Conservation (phyloP, 768 basidiomycete species). For the Lepiota subincarnata region DNA sequence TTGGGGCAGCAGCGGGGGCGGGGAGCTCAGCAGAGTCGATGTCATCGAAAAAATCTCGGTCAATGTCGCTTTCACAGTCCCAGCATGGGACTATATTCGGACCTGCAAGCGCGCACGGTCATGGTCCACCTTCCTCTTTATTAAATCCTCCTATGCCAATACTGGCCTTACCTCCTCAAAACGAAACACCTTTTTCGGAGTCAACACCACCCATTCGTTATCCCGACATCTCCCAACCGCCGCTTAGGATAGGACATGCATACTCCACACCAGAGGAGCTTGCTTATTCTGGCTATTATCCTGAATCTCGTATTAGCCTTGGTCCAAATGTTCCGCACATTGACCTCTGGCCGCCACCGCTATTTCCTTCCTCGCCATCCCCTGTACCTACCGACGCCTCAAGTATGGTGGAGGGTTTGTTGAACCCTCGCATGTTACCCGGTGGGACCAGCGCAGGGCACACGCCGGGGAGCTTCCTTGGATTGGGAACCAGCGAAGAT, state of each 20-base stretch:
- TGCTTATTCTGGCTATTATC: not conserved
- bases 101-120: not conserved
- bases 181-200: constrained; percentile 8
- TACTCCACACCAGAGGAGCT: not conserved
- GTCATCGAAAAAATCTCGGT: constrained; percentile 7
- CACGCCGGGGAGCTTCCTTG: constrained; percentile 8
- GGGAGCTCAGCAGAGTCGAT: constrained; percentile 7
- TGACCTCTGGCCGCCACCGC: constrained; percentile 22
- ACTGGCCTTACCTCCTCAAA: constrained; percentile 9
- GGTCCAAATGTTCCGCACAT: not conserved
- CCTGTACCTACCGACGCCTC: constrained; percentile 26
- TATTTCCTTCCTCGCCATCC: constrained; percentile 22
- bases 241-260: not conserved
- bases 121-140: constrained; percentile 20
- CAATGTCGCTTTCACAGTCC: constrained; percentile 1
- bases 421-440: constrained; percentile 22
- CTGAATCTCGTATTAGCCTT: not conserved
- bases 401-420: constrained; percentile 24
- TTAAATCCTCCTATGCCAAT: constrained; percentile 21
- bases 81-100: not conserved
- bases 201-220: not conserved
- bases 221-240: not conserved
- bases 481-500: constrained; percentile 16
- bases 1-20: not conserved
- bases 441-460: not conserved